Evolutionary conservation across 1,284 basidiomycete genomes (phyloP).

Genomic region (Moesziomyces sp.): DNA sequence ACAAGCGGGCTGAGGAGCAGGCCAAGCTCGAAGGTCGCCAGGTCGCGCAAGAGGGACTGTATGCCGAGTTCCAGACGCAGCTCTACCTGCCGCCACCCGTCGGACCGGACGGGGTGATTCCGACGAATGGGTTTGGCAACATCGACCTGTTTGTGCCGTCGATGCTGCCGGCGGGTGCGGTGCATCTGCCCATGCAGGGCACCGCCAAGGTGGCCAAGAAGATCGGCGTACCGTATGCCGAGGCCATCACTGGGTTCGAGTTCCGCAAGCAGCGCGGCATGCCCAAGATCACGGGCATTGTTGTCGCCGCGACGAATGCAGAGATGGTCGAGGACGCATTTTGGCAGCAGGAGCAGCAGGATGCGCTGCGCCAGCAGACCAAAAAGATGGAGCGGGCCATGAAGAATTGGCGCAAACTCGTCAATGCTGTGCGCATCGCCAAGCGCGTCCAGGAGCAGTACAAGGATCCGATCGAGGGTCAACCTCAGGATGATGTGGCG

Average conservation of each 20-base stretch:
- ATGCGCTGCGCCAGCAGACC: slow-evolving; percentile 76
- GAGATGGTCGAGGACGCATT: slow-evolving; percentile 84
- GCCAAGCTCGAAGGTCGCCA: slow-evolving; percentile 69
- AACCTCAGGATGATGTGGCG: not conserved
- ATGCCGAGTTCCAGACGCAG: slow-evolving; percentile 86
- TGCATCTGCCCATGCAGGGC: slow-evolving; percentile 78
- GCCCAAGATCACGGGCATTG: slow-evolving; percentile 86
- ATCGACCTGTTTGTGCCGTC: slow-evolving; percentile 94
- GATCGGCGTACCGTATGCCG: slow-evolving; percentile 87
- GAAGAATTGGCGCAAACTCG: slow-evolving; percentile 86
- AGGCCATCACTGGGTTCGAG: slow-evolving; percentile 95
- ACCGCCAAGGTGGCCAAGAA: slow-evolving; percentile 83
- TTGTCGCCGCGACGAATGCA: slow-evolving; percentile 85
- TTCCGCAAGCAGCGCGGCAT: slow-evolving; percentile 89
- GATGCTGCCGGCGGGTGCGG: slow-evolving; percentile 90
- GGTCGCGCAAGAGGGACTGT: slow-evolving; percentile 76
- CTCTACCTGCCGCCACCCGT: slow-evolving; percentile 82
- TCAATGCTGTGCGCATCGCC: slow-evolving; percentile 87
- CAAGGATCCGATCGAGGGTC: slow-evolving; percentile 41
- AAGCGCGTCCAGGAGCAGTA: slow-evolving; percentile 85
- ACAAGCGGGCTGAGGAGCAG: slow-evolving; percentile 84
- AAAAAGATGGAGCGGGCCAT: slow-evolving; percentile 84
- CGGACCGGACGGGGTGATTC: slow-evolving; percentile 82
- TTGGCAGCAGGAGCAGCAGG: slow-evolving; percentile 81
- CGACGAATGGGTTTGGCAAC: slow-evolving; percentile 96